Evolutionary conservation across 1,139 yeast species (phyloP).

Genomic region (Eremothecium sinecaudum): DNA sequence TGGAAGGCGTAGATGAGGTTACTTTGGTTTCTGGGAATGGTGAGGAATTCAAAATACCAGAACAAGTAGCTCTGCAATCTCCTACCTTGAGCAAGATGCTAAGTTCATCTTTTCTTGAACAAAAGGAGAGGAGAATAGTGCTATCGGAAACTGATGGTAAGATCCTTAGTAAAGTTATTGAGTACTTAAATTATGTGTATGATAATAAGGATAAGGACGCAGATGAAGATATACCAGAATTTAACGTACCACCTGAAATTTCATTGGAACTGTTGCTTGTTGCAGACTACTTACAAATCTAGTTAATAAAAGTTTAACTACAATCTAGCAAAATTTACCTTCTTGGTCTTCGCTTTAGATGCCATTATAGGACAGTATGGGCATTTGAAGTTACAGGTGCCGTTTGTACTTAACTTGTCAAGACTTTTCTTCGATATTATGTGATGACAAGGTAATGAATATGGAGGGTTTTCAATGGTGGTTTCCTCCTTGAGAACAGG

Average conservation of each 20-base stretch:
- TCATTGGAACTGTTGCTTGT: conserved; percentile 86
- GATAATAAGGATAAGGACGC: conserved; percentile 56
- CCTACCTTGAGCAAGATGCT: conserved; percentile 61
- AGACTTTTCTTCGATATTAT: conserved; percentile 47
- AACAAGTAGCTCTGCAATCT: conserved; percentile 76
- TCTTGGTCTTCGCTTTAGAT: conserved; percentile 24
- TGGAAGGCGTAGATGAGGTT: conserved; percentile 36
- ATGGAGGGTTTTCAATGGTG: conserved; percentile 49
- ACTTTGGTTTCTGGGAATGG: conserved; percentile 72
- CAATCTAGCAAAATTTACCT: conserved; percentile 26
- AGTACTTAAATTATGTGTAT: conserved; percentile 68
- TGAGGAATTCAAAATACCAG: conserved; percentile 51
- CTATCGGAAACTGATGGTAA: conserved; percentile 55
- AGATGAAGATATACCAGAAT: conserved; percentile 62
- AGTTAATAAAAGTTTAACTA: conserved; percentile 9
- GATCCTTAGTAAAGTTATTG: conserved; percentile 72
- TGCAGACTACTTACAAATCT: conserved; percentile 70
- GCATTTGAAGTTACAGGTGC: conserved; percentile 44
- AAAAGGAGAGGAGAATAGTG: conserved; percentile 31
- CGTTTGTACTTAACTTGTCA: conserved; percentile 33
- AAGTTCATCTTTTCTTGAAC: conserved; percentile 35
- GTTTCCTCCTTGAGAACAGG: conserved; percentile 86
- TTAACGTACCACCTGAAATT: conserved; percentile 86
- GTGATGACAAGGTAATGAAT: conserved; percentile 57
- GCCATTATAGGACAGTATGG: conserved; percentile 53